Evolutionary conservation across 331 rosid species (phyloP), one percentile per base, ranked within the genome.

Genomic region (Dryas integrifolia): DNA sequence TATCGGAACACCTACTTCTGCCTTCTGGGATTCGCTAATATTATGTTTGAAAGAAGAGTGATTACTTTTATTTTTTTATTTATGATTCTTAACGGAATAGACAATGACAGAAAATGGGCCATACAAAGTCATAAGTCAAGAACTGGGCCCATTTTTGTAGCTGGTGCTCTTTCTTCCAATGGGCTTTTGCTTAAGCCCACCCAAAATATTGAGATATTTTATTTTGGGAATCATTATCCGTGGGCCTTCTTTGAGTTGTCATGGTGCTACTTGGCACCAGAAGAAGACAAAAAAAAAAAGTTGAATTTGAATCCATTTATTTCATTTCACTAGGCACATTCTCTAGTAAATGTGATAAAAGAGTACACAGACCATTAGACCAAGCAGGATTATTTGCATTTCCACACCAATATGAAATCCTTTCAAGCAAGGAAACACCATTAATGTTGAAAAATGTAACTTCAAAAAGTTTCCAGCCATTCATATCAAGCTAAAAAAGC

Each of bases 1-100:
- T 13, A 14, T 12, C 14, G 18, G 55, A 14, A 50, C 14, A 65
- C 40, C 55, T 65, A 44, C 38, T 64, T 16, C 5, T 45, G 48
- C 44, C 64, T 43, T 15, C 24, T 4, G 67, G 9, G 73, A 69
- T 69, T 69, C 63, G 3, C 35, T 30, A 30, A 30, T 30, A 30
- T 30, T 30, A 52, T 39, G 38, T 21, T 39, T 18, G 14, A 40
- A 52, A n/a, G 40, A 18, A 40, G 62, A 14, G 53, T 6, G 73
- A 41, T 52, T 63, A 69, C 39, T 53, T 53, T 30, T 30, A 1
- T 30, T 30, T 1, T 30, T 30, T 30, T 30, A 30, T 30, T 30
- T 30, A 30, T 40, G 74, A 69, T 55, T 53, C 64, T 5, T 12
- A 68, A 57, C 58, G 4, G 13, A 69, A 69, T 57, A 43, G 73